Evolutionary conservation across 129 eudicot genomes (phyloP), one percentile per base, ranked within the genome.

Genomic region (Escallonia herrerae): DNA sequence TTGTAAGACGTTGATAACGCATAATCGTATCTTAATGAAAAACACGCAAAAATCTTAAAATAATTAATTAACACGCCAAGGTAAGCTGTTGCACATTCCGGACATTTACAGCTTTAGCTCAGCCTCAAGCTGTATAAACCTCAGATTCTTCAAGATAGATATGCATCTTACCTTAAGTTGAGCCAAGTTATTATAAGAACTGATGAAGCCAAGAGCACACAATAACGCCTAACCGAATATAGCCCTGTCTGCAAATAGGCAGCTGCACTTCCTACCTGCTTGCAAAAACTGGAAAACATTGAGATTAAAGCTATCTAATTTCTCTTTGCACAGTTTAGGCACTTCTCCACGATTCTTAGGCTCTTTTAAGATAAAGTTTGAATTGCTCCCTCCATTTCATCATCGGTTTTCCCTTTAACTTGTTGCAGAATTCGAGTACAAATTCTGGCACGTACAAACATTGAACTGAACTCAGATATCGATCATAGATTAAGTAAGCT

Each of bases 241-340:
- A 67, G 66, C n/a, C 96, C 96, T 40, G 96, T 83, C 62, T 83
- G 87, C 40, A 80, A 65, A 72, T 83, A 93, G 52, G 96, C 95
- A 58, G 99, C 91, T 38, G 96, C 96, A 60, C 71, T 84, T 45
- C 91, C 99, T 6, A 93, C 99, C 99, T 93, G 76, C 40, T 64
- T 37, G 51, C 54, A 41, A 14, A 40, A 65, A 51, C 22, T 6
- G 7, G 14, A 63, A 13, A 60, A 37, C 49, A 60, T 39, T 1
- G 13, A 42, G 43, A 59, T 5, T 12, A 40, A 13, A 48, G 52
- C 52, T 48, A 7, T 48, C 15, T 40, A 3, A 7, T 5, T 41
- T 12, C 6, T 41, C 43, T 60, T 22, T 22, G 33, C 33, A 22
- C 0, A 22, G 33, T 22, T 22, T 22, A 22, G 33, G 33, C 33